Evolutionary conservation across 2,329 filamentous ascomycete species (phyloP).

Genomic region (Beauveria brongniartii): DNA sequence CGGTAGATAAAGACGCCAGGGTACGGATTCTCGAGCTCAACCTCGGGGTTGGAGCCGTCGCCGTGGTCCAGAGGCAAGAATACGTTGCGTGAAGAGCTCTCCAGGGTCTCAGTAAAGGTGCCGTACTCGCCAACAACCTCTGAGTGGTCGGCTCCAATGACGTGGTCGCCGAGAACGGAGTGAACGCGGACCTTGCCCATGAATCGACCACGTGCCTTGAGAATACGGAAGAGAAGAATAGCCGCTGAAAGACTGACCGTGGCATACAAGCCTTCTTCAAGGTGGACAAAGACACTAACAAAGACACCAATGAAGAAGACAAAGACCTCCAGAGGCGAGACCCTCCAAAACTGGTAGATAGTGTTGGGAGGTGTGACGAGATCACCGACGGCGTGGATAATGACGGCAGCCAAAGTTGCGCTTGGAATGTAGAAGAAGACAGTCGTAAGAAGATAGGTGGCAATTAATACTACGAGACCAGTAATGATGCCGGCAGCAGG

Average conservation of each 20-base stretch:
- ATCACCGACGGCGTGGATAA: constrained; percentile 85
- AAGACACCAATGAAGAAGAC: constrained; percentile 83
- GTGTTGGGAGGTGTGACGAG: constrained; percentile 76
- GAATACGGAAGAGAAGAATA: constrained; percentile 66
- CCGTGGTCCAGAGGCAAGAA: constrained; percentile 41
- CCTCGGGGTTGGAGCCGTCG: constrained; percentile 43
- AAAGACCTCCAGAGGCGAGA: constrained; percentile 71
- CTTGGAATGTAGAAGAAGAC: constrained; percentile 88
- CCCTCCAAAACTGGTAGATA: constrained; percentile 81
- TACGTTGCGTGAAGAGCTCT: constrained; percentile 28
- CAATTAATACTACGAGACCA: constrained; percentile 70
- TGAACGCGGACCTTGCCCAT: constrained; percentile 74
- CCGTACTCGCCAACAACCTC: constrained; percentile 42
- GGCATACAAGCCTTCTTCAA: constrained; percentile 81
- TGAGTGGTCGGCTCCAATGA: constrained; percentile 49
- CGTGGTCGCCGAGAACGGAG: constrained; percentile 68
- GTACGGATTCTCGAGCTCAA: constrained; percentile 37
- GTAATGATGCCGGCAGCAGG: constrained; percentile 82
- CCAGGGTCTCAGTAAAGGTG: constrained; percentile 33
- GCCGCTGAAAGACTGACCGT: constrained; percentile 64
- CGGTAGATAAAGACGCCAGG: constrained; percentile 49
- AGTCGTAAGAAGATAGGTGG: constrained; percentile 72
- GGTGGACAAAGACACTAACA: constrained; percentile 71
- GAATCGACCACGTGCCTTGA: constrained; percentile 71
- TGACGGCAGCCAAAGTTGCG: constrained; percentile 68